A percentile compares a stretch with the other conserved stretches of the same genome.
These are phyloP conservation scores for Striga asiatica DNA, from an alignment of 257 asterid genomes.

Conservation along the genomic window DNA sequence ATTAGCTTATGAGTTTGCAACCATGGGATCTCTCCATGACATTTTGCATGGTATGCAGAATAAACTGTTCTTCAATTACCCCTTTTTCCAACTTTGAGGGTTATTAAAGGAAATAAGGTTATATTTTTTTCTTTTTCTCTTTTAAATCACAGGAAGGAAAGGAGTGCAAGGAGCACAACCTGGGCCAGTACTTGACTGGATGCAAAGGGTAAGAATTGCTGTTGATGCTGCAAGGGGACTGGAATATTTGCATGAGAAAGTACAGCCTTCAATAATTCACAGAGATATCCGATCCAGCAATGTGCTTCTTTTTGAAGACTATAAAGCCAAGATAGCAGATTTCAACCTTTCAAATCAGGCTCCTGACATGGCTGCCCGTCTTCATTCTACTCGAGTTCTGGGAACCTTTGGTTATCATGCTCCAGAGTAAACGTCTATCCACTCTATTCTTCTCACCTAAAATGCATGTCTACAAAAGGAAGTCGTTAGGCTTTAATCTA, in stretches of 20 bases:
- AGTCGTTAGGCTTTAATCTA: not conserved
- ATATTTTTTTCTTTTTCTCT: not conserved
- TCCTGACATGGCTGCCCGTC: conserved; percentile 99
- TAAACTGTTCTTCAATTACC: conserved; percentile 10
- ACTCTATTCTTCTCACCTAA: not conserved
- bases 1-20: conserved; percentile 90
- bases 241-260: conserved; percentile 90
- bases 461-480: not conserved
- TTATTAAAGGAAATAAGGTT: not conserved
- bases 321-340: conserved; percentile 85
- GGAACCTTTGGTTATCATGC: conserved; percentile 99
- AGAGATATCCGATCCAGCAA: conserved; percentile 97
- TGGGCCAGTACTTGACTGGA: conserved; percentile 97
- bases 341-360: conserved; percentile 96
- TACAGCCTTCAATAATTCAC: conserved; percentile 74
- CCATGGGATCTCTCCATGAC: conserved; percentile 98
- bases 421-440: conserved; percentile 68
- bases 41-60: conserved; percentile 66
- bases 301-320: conserved; percentile 89
- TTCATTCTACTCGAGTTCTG: conserved; percentile 93
- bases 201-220: conserved; percentile 88
- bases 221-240: conserved; percentile 98
- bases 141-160: conserved; percentile 69
- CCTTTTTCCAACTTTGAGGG: not conserved
- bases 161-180: conserved; percentile 99